Evolutionary conservation across 139 green algal species (phyloP).

Genomic region (Chlorella sorokiniana): DNA sequence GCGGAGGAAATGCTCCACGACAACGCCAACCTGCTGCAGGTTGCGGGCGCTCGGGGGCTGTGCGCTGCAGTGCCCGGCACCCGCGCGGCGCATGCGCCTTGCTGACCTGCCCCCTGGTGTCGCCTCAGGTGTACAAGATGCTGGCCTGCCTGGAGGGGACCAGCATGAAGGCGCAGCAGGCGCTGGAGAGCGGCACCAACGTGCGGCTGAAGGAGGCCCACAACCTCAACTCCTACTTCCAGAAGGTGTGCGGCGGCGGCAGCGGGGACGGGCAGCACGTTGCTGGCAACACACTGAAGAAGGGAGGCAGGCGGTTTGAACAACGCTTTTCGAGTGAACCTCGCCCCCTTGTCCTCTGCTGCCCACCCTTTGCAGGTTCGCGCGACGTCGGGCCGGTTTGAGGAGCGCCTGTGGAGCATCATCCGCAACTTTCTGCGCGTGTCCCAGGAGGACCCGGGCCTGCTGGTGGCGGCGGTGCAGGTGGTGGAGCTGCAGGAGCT

Average conservation of each 20-base stretch:
- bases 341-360: neutral
- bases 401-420: slow-evolving; percentile 73
- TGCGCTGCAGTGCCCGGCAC: neutral
- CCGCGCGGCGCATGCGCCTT: neutral
- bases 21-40: slow-evolving; percentile 46
- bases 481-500: slow-evolving; percentile 84
- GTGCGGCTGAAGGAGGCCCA: slow-evolving; percentile 40
- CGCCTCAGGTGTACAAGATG: slow-evolving; percentile 47
- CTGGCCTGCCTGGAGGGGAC: slow-evolving; percentile 73
- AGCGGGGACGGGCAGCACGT: too few species aligned
- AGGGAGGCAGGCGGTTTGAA: too few species aligned
- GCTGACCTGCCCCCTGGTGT: neutral
- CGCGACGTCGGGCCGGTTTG: slow-evolving; percentile 63
- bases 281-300: too few species aligned
- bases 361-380: slow-evolving; percentile 42
- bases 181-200: slow-evolving; percentile 48
- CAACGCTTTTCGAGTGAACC: neutral
- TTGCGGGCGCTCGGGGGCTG: neutral
- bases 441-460: slow-evolving; percentile 56
- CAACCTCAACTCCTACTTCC: slow-evolving; percentile 59
- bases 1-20: slow-evolving; percentile 67
- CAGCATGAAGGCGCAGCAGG: slow-evolving; percentile 65
- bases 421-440: slow-evolving; percentile 66
- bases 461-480: slow-evolving; percentile 75
- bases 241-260: slow-evolving; percentile 44